phyloP scores from a whole-genome alignment of 176 grass and related monocot species.

The Carex pumila region DNA sequence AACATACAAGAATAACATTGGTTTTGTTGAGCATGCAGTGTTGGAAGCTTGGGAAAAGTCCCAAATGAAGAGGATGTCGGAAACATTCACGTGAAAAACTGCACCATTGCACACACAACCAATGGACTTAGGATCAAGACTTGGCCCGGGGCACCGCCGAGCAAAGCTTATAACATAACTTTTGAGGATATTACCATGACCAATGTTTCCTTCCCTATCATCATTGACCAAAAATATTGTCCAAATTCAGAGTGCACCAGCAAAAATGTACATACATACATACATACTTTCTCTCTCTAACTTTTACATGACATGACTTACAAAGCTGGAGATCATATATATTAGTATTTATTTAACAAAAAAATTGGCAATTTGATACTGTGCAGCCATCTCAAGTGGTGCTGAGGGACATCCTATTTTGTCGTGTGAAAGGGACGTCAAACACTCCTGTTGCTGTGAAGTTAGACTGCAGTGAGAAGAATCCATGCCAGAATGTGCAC shows the following conservation, averaged over 20 bases:
- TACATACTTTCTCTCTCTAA: background rate
- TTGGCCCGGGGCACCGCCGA: conserved; percentile 34
- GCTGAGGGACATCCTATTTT: conserved; percentile 15
- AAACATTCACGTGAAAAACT: conserved; percentile 27
- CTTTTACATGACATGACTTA: background rate
- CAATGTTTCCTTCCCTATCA: conserved; percentile 30
- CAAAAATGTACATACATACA: background rate
- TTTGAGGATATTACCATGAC: conserved; percentile 29
- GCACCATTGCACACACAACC: conserved; percentile 4
- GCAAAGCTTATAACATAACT: conserved; percentile 15
- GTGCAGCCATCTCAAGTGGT: conserved; percentile 36
- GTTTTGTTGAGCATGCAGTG: background rate
- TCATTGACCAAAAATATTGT: conserved; percentile 41
- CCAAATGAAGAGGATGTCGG: conserved; percentile 18
- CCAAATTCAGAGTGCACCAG: conserved; percentile 4
- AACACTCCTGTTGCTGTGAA: conserved; percentile 16
- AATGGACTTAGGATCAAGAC: conserved; percentile 43
- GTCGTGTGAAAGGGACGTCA: conserved; percentile 25
- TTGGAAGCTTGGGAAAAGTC: conserved; percentile 37
- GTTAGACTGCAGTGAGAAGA: conserved; percentile 12
- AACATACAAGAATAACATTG: background rate
- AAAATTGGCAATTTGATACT: background rate
- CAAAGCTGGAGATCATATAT: background rate
- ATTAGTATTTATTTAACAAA: background rate
- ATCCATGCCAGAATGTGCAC: conserved; percentile 25